phyloP scores from a whole-genome alignment of 2,329 filamentous ascomycete species.

The Lachnellula willkommii region DNA sequence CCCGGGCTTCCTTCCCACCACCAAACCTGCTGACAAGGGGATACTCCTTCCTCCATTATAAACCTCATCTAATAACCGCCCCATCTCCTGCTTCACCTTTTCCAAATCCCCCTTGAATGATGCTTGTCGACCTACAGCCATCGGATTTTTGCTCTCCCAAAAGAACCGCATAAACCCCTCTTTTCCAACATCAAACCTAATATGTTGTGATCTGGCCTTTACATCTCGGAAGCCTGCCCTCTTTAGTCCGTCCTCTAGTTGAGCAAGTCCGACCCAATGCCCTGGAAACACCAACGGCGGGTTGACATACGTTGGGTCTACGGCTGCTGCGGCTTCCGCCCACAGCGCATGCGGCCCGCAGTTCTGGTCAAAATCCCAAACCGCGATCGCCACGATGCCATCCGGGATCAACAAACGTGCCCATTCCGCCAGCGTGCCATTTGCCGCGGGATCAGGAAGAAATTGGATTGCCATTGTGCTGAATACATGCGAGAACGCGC shows the following conservation, averaged over 20 bases:
- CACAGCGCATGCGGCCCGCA: constrained; percentile 5
- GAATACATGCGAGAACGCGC: constrained; percentile 5
- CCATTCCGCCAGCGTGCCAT: constrained; percentile 1
- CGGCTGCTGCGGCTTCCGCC: neutral
- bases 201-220: neutral
- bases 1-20: constrained; percentile 1
- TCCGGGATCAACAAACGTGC: neutral
- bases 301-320: neutral
- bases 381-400: constrained; percentile 1
- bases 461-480: constrained; percentile 9
- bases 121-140: neutral
- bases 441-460: neutral
- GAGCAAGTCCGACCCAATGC: neutral
- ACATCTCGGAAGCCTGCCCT: constrained; percentile 1
- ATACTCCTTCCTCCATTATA: constrained; percentile 2
- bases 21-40: constrained; percentile 3
- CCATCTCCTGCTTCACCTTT: constrained; percentile 4
- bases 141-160: constrained; percentile 4
- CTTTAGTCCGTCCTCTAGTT: constrained; percentile 1
- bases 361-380: constrained; percentile 7
- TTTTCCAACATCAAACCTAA: constrained; percentile 4
- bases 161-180: constrained; percentile 5
- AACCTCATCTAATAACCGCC: constrained; percentile 1
- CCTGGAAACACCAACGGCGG: neutral
- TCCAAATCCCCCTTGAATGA: constrained; percentile 5